Conservation (phyloP, 2,329 filamentous ascomycete genomes). For the Trichoderma gracile region DNA sequence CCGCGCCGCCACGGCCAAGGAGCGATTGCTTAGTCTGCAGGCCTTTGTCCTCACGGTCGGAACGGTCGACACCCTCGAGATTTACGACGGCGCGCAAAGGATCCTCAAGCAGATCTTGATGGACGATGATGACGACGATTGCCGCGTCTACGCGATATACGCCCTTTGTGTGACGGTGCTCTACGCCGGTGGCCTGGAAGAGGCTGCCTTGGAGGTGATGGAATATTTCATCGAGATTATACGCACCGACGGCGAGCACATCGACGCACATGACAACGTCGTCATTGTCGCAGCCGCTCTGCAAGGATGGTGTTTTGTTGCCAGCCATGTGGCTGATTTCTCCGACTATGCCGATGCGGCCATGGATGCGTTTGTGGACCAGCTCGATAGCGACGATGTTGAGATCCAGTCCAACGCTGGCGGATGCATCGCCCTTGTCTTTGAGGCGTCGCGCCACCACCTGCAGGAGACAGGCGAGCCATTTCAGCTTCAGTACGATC, state of each 20-base stretch:
- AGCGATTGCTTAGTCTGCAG: slow-evolving; percentile 69
- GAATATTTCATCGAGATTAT: slow-evolving; percentile 75
- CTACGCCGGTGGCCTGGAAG: slow-evolving; percentile 71
- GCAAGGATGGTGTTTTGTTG: slow-evolving; percentile 77
- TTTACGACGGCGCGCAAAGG: slow-evolving; percentile 36
- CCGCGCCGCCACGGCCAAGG: slow-evolving; percentile 65
- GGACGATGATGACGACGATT: slow-evolving; percentile 64
- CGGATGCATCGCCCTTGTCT: slow-evolving; percentile 78
- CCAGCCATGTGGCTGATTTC: slow-evolving; percentile 74
- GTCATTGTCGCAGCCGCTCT: slow-evolving; percentile 73
- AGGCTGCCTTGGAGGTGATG: slow-evolving; percentile 70
- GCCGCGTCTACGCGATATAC: slow-evolving; percentile 70
- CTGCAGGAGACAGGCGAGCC: slow-evolving; percentile 52
- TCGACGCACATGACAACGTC: slow-evolving; percentile 70
- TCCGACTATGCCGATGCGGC: slow-evolving; percentile 69
- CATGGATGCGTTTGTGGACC: slow-evolving; percentile 80
- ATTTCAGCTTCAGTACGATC: slow-evolving; percentile 53
- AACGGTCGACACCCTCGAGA: slow-evolving; percentile 59
- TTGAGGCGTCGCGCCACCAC: slow-evolving; percentile 64
- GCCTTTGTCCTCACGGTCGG: slow-evolving; percentile 70
- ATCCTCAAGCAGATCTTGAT: slow-evolving; percentile 41
- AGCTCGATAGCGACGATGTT: slow-evolving; percentile 73
- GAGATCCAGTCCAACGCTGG: slow-evolving; percentile 76
- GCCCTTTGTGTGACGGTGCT: slow-evolving; percentile 70
- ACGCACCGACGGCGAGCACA: slow-evolving; percentile 72